phyloP scores from a whole-genome alignment of 805 yeast genomes.

The Teunomyces pallodes region DNA sequence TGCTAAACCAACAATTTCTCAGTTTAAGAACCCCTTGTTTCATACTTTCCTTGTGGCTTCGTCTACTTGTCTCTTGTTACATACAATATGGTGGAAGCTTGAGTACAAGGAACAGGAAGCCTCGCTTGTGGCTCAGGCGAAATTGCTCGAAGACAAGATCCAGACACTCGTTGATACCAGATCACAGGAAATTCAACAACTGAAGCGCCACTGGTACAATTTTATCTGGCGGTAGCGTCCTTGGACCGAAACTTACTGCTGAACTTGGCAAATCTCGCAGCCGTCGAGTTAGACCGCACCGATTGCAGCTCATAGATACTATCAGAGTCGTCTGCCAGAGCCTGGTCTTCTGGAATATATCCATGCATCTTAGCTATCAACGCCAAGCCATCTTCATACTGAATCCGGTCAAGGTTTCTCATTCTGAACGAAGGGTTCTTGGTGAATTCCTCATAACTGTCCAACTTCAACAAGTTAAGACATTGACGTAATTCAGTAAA shows the following conservation, averaged over 20 bases:
- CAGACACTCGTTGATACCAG: slow-evolving; percentile 29
- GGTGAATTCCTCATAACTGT: slow-evolving; percentile 61
- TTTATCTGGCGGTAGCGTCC: slow-evolving; percentile 7
- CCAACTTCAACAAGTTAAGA: slow-evolving; percentile 65
- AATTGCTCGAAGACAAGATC: slow-evolving; percentile 20
- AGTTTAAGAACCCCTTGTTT: slow-evolving; percentile 37
- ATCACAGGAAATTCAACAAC: slow-evolving; percentile 17
- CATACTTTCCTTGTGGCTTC: slow-evolving; percentile 41
- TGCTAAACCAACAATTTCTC: slow-evolving; percentile 31
- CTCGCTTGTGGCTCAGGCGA: slow-evolving; percentile 15
- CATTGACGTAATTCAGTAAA: slow-evolving; percentile 79
- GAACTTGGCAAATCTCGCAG: slow-evolving; percentile 17
- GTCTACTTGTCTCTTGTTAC: slow-evolving; percentile 34
- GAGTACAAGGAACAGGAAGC: slow-evolving; percentile 27
- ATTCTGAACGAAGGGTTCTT: slow-evolving; percentile 43
- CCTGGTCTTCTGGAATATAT: slow-evolving; percentile 16
- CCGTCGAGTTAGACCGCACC: slow-evolving; percentile 18
- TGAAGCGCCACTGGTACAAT: slow-evolving; percentile 12
- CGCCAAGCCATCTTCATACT: slow-evolving; percentile 65
- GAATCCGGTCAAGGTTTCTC: slow-evolving; percentile 67
- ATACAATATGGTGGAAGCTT: slow-evolving; percentile 30
- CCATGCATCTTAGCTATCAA: slow-evolving; percentile 54
- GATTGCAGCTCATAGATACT: slow-evolving; percentile 20
- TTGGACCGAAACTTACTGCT: slow-evolving; percentile 11
- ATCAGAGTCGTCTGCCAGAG: slow-evolving; percentile 8